Base-by-base conservation (phyloP, 2,329 filamentous ascomycete species). In the Penicillium sp. region DNA sequence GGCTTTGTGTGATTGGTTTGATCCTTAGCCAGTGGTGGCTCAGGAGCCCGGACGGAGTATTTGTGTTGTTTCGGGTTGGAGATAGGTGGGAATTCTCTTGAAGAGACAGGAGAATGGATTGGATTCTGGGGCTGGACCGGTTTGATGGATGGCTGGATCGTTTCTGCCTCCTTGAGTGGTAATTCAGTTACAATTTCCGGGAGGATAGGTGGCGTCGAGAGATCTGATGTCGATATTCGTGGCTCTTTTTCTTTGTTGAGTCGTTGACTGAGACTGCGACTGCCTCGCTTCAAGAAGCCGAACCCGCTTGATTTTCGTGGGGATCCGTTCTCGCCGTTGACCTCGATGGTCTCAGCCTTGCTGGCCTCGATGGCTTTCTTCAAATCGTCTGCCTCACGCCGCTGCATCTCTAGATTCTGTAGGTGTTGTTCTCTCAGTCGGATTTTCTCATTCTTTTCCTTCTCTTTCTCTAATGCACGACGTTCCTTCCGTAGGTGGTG, bases 201-300 rank as follows among this genome's bases (percentile, higher is more conserved):
- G 12, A 49, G 28, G 36, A 57, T 48, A 4, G 58, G 38, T 22
- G 61, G 44, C 28, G 29, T 19, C 2, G 49, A 50, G 4, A 63
- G 40, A 42, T 63, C 60, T 6, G 63, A 68, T 22, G 62, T 61
- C 8, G 61, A 63, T n/a, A 50, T 42, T 36, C 62, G 61, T 29
- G 55, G 70, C 34, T 74, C 70, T 53, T 68, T 70, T 19, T 71
- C 66, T 44, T 68, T 71, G 43, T 52, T 57, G 4, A 87, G 87
- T 69, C 86, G 89, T 55, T 85, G 82, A 41, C 87, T 81, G 74
- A 95, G 80, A 55, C 88, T 90, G 73, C 88, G 92, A 67, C 85
- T 89, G 9, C 82, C 82, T 46, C 84, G 79, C 58, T 84, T 81
- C 56, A 87, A 83, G 37, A 88, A 78, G 61, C 81, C 82, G 35